Base-by-base conservation (phyloP, 2,329 filamentous ascomycete genomes). In the Penicillium sp. region DNA sequence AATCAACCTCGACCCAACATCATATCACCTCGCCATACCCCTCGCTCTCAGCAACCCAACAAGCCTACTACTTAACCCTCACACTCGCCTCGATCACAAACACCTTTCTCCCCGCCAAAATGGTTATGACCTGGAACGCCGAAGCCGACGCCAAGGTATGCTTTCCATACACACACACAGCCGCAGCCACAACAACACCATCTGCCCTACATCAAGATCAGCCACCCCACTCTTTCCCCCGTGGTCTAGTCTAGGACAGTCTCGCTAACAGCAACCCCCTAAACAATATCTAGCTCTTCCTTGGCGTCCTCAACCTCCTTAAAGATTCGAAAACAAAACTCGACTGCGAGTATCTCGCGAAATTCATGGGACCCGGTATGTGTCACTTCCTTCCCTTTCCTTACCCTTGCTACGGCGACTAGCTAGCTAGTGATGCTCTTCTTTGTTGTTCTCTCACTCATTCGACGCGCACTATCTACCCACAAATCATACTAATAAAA, bases 51-150 rank as follows among this genome's bases (percentile, higher is more conserved):
- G 15, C 9, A 53, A 19, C 51, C 19, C 44, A 7, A 19, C 38
- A 21, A 5, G 19, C 41, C 2, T 21, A 38, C 17, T 5, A 45
- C 6, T 5, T 23, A 21, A 46, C 11, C 15, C 15, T 21, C 9
- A 47, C 44, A 41, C 15, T 13, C 17, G 21, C 45, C 45, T 15
- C 26, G n/a, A 23, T 44, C 53, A 21, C 23, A 21, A 23, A 13
- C 35, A 15, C 9, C 9, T 15, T 15, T 13, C 26, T 26, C 26
- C 26, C 21, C 26, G 15, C 23, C 21, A 58, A 53, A 51, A 58
- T 58, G 60, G 38, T 44, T 7, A 61, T 61, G 53, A 50, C 6
- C 23, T 62, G 60, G 60, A 49, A 58, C 31, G 31, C 60, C 7
- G 55, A 57, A 26, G 49, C 60, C 0, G 60, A 62, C 35, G 60